A percentile compares a stretch with the other conserved stretches of the same genome.
Evolutionary conservation across 2,329 filamentous ascomycete species (phyloP).

Genomic region (Dactylellina haptotyla): DNA sequence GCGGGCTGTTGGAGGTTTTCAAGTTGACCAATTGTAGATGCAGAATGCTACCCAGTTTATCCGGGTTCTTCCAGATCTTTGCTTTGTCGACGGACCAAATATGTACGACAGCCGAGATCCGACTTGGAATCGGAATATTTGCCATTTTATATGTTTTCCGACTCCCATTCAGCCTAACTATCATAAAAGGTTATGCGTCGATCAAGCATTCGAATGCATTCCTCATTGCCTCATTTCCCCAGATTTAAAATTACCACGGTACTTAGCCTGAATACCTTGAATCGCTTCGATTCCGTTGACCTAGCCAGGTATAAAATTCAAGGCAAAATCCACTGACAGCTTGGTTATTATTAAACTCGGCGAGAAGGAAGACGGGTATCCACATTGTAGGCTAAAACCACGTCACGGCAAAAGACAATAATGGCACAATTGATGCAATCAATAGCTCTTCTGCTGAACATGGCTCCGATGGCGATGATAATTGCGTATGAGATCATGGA

Average conservation of each 20-base stretch:
- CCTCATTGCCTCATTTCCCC: constrained; percentile 9
- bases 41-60: constrained; percentile 31
- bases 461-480: no score
- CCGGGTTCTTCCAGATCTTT: constrained; percentile 38
- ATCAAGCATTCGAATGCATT: constrained; percentile 13
- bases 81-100: no score
- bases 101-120: constrained; percentile 23
- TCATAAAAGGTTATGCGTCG: constrained; percentile 8
- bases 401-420: constrained; percentile 31
- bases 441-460: no score
- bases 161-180: constrained; percentile 30
- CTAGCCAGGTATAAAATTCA: background rate
- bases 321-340: constrained; percentile 19
- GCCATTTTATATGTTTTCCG: background rate
- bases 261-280: constrained; percentile 44
- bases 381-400: constrained; percentile 41
- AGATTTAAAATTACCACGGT: constrained; percentile 32
- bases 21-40: constrained; percentile 22
- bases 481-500: no score
- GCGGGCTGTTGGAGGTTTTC: constrained; percentile 19
- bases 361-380: constrained; percentile 36
- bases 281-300: background rate
- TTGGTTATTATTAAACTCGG: constrained; percentile 8
- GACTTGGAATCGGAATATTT: constrained; percentile 9
- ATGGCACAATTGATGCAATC: no score